These are phyloP conservation scores for Psilocybe subaeruginosa DNA, from an alignment of 768 basidiomycete species.

Conservation along the genomic window DNA sequence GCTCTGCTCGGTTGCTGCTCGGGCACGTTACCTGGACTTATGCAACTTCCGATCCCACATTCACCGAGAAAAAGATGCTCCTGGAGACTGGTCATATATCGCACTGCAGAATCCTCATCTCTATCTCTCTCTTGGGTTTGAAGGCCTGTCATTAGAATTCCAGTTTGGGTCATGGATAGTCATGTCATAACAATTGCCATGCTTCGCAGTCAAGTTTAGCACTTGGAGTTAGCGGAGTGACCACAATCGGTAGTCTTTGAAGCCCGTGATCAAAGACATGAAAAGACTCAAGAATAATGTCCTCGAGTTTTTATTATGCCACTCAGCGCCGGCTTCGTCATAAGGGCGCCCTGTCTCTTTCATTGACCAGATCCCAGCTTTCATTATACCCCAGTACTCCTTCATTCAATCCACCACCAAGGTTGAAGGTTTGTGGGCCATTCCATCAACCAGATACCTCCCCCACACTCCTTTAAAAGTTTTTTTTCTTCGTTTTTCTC, in stretches of 20 bases:
- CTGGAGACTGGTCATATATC: background rate
- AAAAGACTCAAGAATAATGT: slow-evolving; percentile 5
- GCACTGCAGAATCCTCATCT: background rate
- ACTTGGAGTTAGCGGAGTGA: background rate
- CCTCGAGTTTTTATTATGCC: slow-evolving; percentile 14
- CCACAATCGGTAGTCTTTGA: slow-evolving; percentile 13
- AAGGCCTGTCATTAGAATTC: too few relatives aligned
- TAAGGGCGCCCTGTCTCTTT: slow-evolving; percentile 15
- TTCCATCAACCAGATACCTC: slow-evolving; percentile 8
- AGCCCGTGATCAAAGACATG: slow-evolving; percentile 14
- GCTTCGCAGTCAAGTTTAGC: slow-evolving; percentile 9
- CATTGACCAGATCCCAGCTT: background rate
- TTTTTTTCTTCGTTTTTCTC: background rate
- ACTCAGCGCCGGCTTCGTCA: slow-evolving; percentile 15
- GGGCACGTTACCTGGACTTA: background rate
- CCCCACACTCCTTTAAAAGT: slow-evolving; percentile 14
- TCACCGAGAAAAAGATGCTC: slow-evolving; percentile 1
- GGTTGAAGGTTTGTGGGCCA: slow-evolving; percentile 6
- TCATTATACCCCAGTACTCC: slow-evolving; percentile 10
- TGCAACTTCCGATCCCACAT: slow-evolving; percentile 10
- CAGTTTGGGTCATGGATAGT: too few relatives aligned
- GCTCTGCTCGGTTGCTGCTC: too few relatives aligned
- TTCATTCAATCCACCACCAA: slow-evolving; percentile 9
- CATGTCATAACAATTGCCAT: background rate
- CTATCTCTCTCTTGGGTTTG: background rate